Evolutionary conservation across 257 asterid genomes (phyloP), one percentile per base, ranked within the genome.

Genomic region (Cinchona pubescens): DNA sequence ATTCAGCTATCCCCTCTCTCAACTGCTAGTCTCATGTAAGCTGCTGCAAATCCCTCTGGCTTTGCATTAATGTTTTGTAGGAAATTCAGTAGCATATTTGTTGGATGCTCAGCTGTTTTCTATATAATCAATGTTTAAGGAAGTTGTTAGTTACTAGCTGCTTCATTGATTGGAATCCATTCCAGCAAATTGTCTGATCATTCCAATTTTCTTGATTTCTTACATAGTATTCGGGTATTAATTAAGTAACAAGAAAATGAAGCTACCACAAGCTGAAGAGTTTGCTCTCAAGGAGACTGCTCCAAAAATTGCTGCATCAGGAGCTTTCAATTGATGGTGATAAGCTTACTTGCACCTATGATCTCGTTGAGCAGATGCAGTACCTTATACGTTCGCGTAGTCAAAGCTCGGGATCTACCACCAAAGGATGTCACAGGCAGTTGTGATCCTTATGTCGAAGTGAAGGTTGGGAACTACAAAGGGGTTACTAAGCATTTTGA

Each of bases 351-450:
- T 79, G 69, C 30, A 88, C 98, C 67, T 91, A 91, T 79, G 97
- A 91, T 78, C 96, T 93, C 1, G 95, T 93, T 1, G 98, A 93
- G 76, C 98, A 91, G 84, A 93, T 93, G 97, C 91, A 91, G 15
- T 91, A 93, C 37, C 76, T 87, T 0, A n/a, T 91, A 93, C 15
- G 89, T 93, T n/a, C 94, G 98, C 0, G 92, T 93, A 3, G 96
- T 91, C 30, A 91, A 87, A 78, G 98, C 96, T 0, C 82, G 79
- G 60, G 93, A 92, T 2, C 80, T 92, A 3, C 89, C 87, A 0
- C 79, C 77, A 2, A 92, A 79, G 76, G 96, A 91, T 49, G 84
- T 89, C 0, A 86, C 91, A 0, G 92, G 92, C 4, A 48, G 88
- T n/a, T 89, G 94, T 67, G 92, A 90, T 83, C 98, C 98, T 0